phyloP scores from a whole-genome alignment of 2,329 filamentous ascomycete genomes.

The Alternaria longipes region DNA sequence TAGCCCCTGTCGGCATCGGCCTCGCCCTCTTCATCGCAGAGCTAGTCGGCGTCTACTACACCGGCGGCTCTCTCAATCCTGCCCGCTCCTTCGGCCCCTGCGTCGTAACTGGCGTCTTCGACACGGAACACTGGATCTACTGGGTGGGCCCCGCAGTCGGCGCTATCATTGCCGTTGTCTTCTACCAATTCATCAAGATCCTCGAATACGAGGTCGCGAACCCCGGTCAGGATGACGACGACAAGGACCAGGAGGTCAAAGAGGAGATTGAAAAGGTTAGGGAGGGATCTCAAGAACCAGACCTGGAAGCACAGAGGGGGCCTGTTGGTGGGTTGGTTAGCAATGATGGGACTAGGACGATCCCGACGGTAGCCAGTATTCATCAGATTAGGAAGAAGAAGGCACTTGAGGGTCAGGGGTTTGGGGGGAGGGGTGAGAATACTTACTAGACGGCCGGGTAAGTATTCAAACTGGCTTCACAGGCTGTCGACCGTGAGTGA shows the following conservation, averaged over 20 bases:
- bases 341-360: not conserved
- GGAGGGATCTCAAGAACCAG: conserved; percentile 12
- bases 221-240: conserved; percentile 47
- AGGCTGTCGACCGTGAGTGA: not conserved
- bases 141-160: conserved; percentile 59
- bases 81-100: conserved; percentile 59
- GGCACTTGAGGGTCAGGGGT: not conserved
- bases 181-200: conserved; percentile 60
- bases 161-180: conserved; percentile 57
- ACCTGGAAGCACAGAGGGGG: not conserved
- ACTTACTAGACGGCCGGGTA: conserved; percentile 1
- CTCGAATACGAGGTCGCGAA: conserved; percentile 51
- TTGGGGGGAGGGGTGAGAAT: conserved; percentile 15
- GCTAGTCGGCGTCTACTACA: conserved; percentile 60
- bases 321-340: not conserved
- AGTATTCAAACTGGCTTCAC: not conserved
- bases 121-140: conserved; percentile 60
- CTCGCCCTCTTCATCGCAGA: conserved; percentile 72
- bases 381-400: conserved; percentile 1
- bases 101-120: conserved; percentile 53
- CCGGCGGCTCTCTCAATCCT: conserved; percentile 58
- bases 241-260: conserved; percentile 33
- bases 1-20: conserved; percentile 77
- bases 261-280: conserved; percentile 26
- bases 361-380: not conserved